phyloP scores from a whole-genome alignment of 2,329 filamentous ascomycete genomes.

The Atkinsonella hypoxylon region DNA sequence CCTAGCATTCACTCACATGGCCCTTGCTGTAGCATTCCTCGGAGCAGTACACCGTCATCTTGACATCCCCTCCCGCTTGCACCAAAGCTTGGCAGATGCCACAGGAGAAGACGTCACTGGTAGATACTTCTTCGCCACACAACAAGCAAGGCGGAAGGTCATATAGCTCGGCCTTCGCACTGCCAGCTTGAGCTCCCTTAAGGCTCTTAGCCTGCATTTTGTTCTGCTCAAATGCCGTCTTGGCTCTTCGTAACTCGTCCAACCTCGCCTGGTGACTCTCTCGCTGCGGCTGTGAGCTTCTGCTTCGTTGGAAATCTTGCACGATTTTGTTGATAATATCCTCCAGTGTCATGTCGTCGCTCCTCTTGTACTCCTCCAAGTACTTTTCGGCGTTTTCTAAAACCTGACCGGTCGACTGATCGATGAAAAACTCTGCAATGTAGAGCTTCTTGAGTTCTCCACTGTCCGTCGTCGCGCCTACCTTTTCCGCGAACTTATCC shows the following conservation, averaged over 20 bases:
- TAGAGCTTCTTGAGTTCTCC: constrained; percentile 27
- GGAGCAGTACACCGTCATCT: constrained; percentile 33
- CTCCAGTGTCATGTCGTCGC: constrained; percentile 18
- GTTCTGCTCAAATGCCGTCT: constrained; percentile 35
- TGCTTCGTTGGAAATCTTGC: constrained; percentile 18
- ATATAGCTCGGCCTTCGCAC: constrained; percentile 22
- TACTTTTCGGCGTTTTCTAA: constrained; percentile 26
- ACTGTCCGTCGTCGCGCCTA: constrained; percentile 20
- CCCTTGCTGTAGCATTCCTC: constrained; percentile 27
- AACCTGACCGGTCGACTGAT: constrained; percentile 20
- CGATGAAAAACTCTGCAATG: constrained; percentile 29
- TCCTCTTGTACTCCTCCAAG: constrained; percentile 23
- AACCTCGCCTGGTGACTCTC: constrained; percentile 27
- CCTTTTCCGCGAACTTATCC: constrained; percentile 22
- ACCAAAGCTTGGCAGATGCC: constrained; percentile 31
- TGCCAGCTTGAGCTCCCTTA: constrained; percentile 16
- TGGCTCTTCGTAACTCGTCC: constrained; percentile 35
- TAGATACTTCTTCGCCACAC: constrained; percentile 24
- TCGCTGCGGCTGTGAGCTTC: constrained; percentile 22
- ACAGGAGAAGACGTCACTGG: constrained; percentile 28
- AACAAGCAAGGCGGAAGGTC: constrained; percentile 27
- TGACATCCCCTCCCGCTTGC: constrained; percentile 23
- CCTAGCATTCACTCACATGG: constrained; percentile 23
- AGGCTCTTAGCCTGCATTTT: constrained; percentile 26
- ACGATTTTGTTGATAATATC: constrained; percentile 23